These are phyloP conservation scores for Nitzschia sp. DNA, from an alignment of 108 stramenopile genomes.

Conservation along the genomic window DNA sequence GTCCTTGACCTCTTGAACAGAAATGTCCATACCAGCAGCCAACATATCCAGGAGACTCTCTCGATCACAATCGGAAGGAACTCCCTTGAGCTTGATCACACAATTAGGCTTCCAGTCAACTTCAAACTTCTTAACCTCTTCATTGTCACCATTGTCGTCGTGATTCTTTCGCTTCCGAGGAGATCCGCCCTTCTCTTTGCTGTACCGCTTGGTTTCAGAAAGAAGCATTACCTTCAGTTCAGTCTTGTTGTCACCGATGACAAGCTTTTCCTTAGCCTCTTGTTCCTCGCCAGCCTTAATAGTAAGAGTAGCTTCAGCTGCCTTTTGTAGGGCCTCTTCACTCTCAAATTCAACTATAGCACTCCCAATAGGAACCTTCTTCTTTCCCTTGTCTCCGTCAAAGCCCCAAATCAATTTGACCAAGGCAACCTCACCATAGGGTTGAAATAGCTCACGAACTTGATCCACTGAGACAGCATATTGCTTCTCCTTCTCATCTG, in stretches of 20 bases:
- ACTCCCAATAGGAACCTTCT: slow-evolving; percentile 48
- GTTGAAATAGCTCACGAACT: slow-evolving; percentile 59
- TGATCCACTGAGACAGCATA: slow-evolving; percentile 72
- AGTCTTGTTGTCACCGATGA: slow-evolving; percentile 26
- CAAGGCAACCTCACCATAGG: slow-evolving; percentile 72
- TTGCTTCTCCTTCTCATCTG: slow-evolving; percentile 30
- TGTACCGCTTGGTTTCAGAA: slow-evolving; percentile 37
- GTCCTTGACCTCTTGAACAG: slow-evolving; percentile 60
- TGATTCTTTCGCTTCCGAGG: slow-evolving; percentile 14
- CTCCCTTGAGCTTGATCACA: slow-evolving; percentile 71
- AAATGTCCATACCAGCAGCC: slow-evolving; percentile 48
- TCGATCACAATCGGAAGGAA: slow-evolving; percentile 69
- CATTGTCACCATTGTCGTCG: slow-evolving; percentile 23
- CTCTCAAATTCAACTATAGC: slow-evolving; percentile 84
- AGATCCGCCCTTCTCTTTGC: slow-evolving; percentile 27
- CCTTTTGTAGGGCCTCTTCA: slow-evolving; percentile 75
- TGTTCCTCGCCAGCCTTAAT: slow-evolving; percentile 37
- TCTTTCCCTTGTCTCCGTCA: slow-evolving; percentile 21
- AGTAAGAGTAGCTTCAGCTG: slow-evolving; percentile 60
- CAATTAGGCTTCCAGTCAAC: slow-evolving; percentile 81
- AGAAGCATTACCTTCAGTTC: slow-evolving; percentile 37
- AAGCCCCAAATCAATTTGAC: slow-evolving; percentile 53
- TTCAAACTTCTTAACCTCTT: slow-evolving; percentile 43
- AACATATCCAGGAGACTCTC: slow-evolving; percentile 73
- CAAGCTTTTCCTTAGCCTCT: slow-evolving; percentile 42